Evolutionary conservation across 257 asterid species (phyloP).

Genomic region (Catharanthus roseus): DNA sequence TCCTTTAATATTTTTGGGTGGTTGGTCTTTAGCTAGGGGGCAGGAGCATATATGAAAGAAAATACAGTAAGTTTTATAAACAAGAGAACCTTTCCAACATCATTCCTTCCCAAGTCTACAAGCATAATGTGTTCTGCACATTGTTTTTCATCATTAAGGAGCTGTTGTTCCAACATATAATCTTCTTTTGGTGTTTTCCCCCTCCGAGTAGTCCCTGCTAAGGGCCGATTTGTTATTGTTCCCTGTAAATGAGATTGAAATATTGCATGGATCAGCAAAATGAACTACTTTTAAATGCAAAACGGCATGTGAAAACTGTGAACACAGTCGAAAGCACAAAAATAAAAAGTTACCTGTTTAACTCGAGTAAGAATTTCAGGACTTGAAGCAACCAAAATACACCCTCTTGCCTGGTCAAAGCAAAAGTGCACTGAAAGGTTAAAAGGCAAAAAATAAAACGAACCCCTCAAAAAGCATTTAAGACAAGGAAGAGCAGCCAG

Average conservation of each 20-base stretch:
- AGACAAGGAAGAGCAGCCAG: constrained; percentile 23
- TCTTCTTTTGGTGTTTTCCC: constrained; percentile 92
- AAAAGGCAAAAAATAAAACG: constrained; percentile 3
- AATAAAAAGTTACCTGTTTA: constrained; percentile 48
- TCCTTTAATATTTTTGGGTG: background rate
- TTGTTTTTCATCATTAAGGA: constrained; percentile 79
- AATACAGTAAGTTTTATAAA: constrained; percentile 2
- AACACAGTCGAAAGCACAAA: background rate
- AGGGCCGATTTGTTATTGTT: constrained; percentile 75
- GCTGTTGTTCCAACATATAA: constrained; percentile 81
- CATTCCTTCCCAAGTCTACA: constrained; percentile 98
- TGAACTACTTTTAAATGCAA: background rate
- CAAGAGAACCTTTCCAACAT: constrained; percentile 85
- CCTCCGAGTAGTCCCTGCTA: constrained; percentile 93
- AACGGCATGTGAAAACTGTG: background rate
- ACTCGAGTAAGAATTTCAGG: constrained; percentile 96
- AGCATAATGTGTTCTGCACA: constrained; percentile 98
- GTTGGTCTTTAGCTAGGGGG: background rate
- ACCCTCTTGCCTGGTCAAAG: constrained; percentile 73
- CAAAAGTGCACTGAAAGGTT: constrained; percentile 2
- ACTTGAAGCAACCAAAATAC: constrained; percentile 94
- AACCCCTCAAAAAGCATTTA: constrained; percentile 2
- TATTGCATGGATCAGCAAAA: constrained; percentile 12
- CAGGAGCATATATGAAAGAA: background rate
- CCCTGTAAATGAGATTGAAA: constrained; percentile 41